These are phyloP conservation scores for Senna tora DNA, from an alignment of 306 rosid species.

Conservation along the genomic window DNA sequence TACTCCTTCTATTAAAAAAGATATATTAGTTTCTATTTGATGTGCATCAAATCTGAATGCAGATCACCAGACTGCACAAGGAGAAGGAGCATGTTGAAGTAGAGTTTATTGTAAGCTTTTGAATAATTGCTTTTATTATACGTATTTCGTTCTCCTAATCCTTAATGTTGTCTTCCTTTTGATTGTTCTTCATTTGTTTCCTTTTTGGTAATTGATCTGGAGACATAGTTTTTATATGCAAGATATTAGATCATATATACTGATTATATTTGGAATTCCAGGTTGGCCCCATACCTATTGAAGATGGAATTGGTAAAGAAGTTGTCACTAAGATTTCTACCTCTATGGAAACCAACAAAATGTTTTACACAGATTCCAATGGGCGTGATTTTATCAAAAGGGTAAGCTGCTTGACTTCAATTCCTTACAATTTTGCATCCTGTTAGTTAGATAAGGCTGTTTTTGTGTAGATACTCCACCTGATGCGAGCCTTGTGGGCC, in stretches of 20 bases:
- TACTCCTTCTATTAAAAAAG: neutral
- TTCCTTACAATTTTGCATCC: slow-evolving; percentile 24
- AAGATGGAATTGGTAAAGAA: slow-evolving; percentile 91
- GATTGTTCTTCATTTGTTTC: neutral
- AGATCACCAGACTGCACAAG: slow-evolving; percentile 81
- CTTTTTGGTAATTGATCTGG: slow-evolving; percentile 12
- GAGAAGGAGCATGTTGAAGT: slow-evolving; percentile 95
- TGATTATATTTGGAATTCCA: slow-evolving; percentile 40
- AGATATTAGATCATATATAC: slow-evolving; percentile 30
- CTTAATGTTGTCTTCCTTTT: slow-evolving; percentile 21
- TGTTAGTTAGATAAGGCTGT: slow-evolving; percentile 33
- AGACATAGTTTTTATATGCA: slow-evolving; percentile 6
- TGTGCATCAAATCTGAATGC: slow-evolving; percentile 36
- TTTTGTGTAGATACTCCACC: no score
- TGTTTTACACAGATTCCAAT: slow-evolving; percentile 89
- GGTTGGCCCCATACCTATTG: slow-evolving; percentile 97
- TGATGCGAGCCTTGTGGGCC: no score
- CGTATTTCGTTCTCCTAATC: slow-evolving; percentile 28
- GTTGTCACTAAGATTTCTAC: slow-evolving; percentile 72
- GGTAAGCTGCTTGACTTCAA: slow-evolving; percentile 52
- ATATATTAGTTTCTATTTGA: neutral
- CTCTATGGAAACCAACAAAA: slow-evolving; percentile 65
- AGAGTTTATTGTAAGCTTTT: slow-evolving; percentile 82
- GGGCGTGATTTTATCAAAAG: slow-evolving; percentile 96
- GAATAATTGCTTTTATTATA: slow-evolving; percentile 23